phyloP scores from a whole-genome alignment of 768 basidiomycete species.

The Leccinellum rugosiceps region DNA sequence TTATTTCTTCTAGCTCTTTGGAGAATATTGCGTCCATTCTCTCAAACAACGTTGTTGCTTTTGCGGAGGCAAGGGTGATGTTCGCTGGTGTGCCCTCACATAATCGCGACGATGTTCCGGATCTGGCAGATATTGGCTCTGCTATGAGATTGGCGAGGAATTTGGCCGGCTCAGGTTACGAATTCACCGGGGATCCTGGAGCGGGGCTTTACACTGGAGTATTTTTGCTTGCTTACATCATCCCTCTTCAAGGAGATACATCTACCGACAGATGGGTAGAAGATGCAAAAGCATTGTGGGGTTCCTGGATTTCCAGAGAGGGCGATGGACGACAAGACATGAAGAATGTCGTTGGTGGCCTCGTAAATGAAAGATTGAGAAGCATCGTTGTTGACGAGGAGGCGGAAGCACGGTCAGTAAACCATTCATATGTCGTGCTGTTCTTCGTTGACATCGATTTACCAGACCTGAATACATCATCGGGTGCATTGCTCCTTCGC shows the following conservation, averaged over 20 bases:
- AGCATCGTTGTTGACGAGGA: constrained; percentile 39
- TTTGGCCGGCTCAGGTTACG: constrained; percentile 17
- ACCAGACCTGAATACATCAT: constrained; percentile 49
- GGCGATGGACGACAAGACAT: constrained; percentile 16
- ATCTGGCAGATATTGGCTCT: not conserved
- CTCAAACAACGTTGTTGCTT: constrained; percentile 12
- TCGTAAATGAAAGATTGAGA: constrained; percentile 43
- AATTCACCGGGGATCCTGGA: constrained; percentile 17
- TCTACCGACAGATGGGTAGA: constrained; percentile 10
- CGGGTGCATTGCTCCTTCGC: constrained; percentile 32
- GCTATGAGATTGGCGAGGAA: constrained; percentile 12
- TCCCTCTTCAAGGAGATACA: constrained; percentile 10
- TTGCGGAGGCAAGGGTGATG: constrained; percentile 13
- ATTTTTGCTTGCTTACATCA: constrained; percentile 23
- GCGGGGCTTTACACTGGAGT: constrained; percentile 19
- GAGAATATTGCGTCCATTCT: constrained; percentile 14
- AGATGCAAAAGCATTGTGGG: constrained; percentile 33
- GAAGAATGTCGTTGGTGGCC: constrained; percentile 25
- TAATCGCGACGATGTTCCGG: not conserved
- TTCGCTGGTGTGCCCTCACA: constrained; percentile 8
- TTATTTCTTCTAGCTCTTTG: constrained; percentile 21
- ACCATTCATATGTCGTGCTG: not conserved
- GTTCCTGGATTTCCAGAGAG: constrained; percentile 17
- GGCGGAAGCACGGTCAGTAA: constrained; percentile 32
- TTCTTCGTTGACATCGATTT: not conserved